Evolutionary conservation across 352 stramenopile species (phyloP).

Genomic region (Pythium aquatile): DNA sequence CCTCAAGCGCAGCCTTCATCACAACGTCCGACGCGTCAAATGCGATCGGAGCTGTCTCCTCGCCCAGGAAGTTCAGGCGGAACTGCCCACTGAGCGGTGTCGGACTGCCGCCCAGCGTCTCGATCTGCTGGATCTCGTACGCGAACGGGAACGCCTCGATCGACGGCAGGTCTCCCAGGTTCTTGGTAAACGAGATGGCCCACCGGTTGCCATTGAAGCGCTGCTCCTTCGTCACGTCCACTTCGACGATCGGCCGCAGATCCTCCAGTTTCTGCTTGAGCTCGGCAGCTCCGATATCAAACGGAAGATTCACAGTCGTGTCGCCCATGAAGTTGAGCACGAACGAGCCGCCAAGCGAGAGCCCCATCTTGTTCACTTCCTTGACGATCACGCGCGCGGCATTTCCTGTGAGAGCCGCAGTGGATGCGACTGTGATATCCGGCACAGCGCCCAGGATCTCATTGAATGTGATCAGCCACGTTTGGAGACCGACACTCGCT

Average conservation of each 20-base stretch:
- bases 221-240: constrained; percentile 71
- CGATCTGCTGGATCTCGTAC: constrained; percentile 94
- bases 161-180: constrained; percentile 92
- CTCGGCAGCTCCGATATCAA: constrained; percentile 81
- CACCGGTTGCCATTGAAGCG: constrained; percentile 88
- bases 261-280: constrained; percentile 89
- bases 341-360: constrained; percentile 90
- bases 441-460: constrained; percentile 91
- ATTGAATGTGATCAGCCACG: constrained; percentile 90
- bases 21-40: constrained; percentile 84
- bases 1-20: constrained; percentile 90
- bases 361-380: constrained; percentile 66
- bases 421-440: constrained; percentile 68
- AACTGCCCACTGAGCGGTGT: constrained; percentile 93
- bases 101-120: constrained; percentile 87
- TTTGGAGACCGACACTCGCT: constrained; percentile 41
- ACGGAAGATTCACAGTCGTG: constrained; percentile 91
- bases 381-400: constrained; percentile 57
- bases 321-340: constrained; percentile 91
- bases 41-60: constrained; percentile 73
- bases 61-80: constrained; percentile 74
- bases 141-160: constrained; percentile 83
- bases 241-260: constrained; percentile 48
- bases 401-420: constrained; percentile 54
- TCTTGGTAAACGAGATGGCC: constrained; percentile 95